Percentiles rank a stretch among this genome's conserved stretches.
Conservation (phyloP, 2,329 filamentous ascomycete species). For the Cladosporium halotolerans region DNA sequence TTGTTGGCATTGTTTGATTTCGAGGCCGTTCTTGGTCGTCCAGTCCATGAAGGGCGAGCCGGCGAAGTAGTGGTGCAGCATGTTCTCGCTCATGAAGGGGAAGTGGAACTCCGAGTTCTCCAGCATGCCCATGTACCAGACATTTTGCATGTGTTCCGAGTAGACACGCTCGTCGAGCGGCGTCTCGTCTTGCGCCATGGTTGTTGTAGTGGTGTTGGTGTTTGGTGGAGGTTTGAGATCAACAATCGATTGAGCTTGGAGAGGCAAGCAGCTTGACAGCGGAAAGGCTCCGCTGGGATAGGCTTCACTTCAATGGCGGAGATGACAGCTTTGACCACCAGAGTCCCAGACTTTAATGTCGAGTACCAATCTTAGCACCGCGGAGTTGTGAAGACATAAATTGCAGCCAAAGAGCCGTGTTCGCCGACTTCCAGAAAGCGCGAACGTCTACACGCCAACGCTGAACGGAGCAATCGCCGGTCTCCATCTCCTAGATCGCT, state of each 20-base stretch:
- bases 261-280: background rate
- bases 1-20: constrained; percentile 46
- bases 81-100: constrained; percentile 33
- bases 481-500: background rate
- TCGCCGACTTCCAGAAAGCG: no score
- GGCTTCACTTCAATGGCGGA: no score
- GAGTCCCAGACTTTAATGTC: no score
- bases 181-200: constrained; percentile 16
- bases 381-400: no score
- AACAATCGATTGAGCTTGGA: background rate
- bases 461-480: background rate
- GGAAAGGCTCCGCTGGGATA: background rate
- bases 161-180: constrained; percentile 24
- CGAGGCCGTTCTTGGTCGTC: constrained; percentile 54
- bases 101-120: constrained; percentile 12
- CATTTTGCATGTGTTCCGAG: constrained; percentile 14
- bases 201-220: background rate
- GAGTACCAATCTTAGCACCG: no score
- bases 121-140: constrained; percentile 25
- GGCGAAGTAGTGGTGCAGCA: constrained; percentile 55
- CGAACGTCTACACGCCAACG: no score
- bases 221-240: background rate
- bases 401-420: no score
- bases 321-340: no score
- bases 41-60: constrained; percentile 59